Base-by-base conservation (phyloP, 768 basidiomycete genomes). In the Pleurotus sapidus region DNA sequence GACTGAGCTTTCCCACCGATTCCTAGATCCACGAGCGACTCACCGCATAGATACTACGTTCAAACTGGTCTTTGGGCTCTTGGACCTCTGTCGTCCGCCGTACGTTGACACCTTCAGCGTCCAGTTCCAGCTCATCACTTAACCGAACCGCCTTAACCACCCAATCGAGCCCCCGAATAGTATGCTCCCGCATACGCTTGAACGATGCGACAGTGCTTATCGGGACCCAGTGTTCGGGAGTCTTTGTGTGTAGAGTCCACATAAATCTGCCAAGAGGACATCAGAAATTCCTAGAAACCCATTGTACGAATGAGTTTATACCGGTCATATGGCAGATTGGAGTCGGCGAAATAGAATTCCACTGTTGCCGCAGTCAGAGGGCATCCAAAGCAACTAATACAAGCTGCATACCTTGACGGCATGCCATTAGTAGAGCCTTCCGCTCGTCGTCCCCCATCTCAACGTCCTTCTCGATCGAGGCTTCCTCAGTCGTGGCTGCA, bases 321-420 rank as follows among this genome's bases (percentile, higher is more conserved):
- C 89, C 85, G 90, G 79, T 94, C 92, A 61, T 84, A 94, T 1
- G 95, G 95, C 54, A 98, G 82, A 72, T 98, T 97, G n/a, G 93
- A 83, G 72, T 96, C 94, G 51, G 91, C 91, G 73, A 98, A 95
- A 77, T 98, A 97, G 72, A 97, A 98, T 68, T 95, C 91, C 65
- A 96, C 95, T 97, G 56, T 5, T 6, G 53, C 8, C 17, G 3
- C 20, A 9, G 25, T 34, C 6, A 17, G 18, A 46, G 42, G 58
- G 58, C 42, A 27, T 3, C 8, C 12, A 46, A 49, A 34, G 12
- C 34, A 46, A 12, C n/a, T 18, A 55, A 55, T 9, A 37, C 27
- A 11, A 30, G 53, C 17, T 56, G 8, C 79, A 56, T 59, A 83
- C 88, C 75, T 67, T 89, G 87, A 62, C 77, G 77, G 56, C 76